A percentile compares a stretch with the other conserved stretches of the same genome.
phyloP scores from a whole-genome alignment of 805 yeast genomes.

The Hagleromyces aurorensis region DNA sequence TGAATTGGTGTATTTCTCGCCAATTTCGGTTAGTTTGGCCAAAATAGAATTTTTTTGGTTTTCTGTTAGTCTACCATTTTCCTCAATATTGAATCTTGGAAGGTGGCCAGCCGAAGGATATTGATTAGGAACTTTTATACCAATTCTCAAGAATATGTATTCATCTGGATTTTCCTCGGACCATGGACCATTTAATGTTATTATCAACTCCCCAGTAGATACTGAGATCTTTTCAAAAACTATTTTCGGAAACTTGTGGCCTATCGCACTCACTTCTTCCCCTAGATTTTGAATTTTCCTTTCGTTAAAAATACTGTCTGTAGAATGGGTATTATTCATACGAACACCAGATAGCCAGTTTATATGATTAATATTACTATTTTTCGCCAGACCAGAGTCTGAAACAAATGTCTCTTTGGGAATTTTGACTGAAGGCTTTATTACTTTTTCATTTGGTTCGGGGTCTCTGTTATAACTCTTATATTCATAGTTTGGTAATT shows the following conservation, averaged over 20 bases:
- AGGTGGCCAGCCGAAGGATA: conserved; percentile 54
- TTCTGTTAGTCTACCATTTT: conserved; percentile 57
- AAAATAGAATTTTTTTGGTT: conserved; percentile 45
- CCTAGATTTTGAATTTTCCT: conserved; percentile 58
- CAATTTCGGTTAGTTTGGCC: conserved; percentile 44
- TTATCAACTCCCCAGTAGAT: conserved; percentile 67
- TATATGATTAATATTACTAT: conserved; percentile 52
- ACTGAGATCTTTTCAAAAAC: conserved; percentile 83
- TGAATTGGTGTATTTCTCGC: conserved; percentile 46
- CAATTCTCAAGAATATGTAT: conserved; percentile 58
- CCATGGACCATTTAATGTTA: conserved; percentile 83
- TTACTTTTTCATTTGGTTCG: conserved; percentile 17
- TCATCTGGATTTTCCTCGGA: conserved; percentile 33
- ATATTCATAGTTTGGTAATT: conserved; percentile 38
- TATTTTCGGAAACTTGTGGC: conserved; percentile 82
- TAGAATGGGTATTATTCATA: conserved; percentile 36
- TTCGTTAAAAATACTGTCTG: conserved; percentile 32
- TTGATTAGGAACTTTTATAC: conserved; percentile 57
- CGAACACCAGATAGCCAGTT: conserved; percentile 93
- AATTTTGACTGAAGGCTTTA: conserved; percentile 22
- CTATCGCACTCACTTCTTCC: conserved; percentile 83
- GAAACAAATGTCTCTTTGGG: conserved; percentile 36
- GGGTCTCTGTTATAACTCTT: conserved; percentile 49
- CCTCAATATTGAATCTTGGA: conserved; percentile 65
- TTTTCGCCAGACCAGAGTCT: conserved; percentile 30